A percentile compares a stretch with the other conserved stretches of the same genome.
Conservation (phyloP, 352 stramenopile genomes). For the Globisporangium canariense region DNA sequence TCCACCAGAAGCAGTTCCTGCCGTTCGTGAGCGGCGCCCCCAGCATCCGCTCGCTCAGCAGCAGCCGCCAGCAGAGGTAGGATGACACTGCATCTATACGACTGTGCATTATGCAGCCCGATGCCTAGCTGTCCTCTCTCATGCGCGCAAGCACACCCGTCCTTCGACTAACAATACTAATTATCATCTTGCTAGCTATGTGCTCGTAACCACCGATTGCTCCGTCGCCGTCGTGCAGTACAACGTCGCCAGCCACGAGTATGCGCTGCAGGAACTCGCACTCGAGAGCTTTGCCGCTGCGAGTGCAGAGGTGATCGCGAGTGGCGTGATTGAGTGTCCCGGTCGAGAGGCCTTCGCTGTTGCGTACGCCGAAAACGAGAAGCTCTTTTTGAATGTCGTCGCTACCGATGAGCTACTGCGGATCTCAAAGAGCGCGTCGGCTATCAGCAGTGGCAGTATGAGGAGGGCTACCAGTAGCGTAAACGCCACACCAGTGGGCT, state of each 20-base stretch:
- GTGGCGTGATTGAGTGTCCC: constrained; percentile 42
- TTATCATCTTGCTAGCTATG: constrained; percentile 30
- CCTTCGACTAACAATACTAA: not conserved
- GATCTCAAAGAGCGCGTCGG: not conserved
- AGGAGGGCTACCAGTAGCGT: not conserved
- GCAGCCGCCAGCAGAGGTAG: constrained; percentile 32
- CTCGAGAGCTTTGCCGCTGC: constrained; percentile 24
- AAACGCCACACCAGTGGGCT: not conserved
- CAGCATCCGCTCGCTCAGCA: constrained; percentile 49
- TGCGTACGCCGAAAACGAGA: constrained; percentile 41
- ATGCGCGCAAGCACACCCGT: not conserved
- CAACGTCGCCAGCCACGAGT: constrained; percentile 21
- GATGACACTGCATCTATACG: not conserved
- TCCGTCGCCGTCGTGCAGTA: constrained; percentile 45
- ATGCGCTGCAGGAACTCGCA: constrained; percentile 34
- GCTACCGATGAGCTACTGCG: constrained; percentile 7
- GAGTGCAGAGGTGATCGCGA: constrained; percentile 39
- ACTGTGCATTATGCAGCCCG: not conserved
- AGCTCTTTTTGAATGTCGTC: constrained; percentile 31
- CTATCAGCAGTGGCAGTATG: not conserved
- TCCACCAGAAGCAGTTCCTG: constrained; percentile 69
- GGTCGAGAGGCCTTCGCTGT: constrained; percentile 38
- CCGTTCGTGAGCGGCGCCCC: constrained; percentile 51
- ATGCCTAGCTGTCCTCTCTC: not conserved
- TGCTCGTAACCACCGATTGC: constrained; percentile 68